Evolutionary conservation across 1,284 basidiomycete genomes (phyloP).

Genomic region (Leucoagaricus sp.): DNA sequence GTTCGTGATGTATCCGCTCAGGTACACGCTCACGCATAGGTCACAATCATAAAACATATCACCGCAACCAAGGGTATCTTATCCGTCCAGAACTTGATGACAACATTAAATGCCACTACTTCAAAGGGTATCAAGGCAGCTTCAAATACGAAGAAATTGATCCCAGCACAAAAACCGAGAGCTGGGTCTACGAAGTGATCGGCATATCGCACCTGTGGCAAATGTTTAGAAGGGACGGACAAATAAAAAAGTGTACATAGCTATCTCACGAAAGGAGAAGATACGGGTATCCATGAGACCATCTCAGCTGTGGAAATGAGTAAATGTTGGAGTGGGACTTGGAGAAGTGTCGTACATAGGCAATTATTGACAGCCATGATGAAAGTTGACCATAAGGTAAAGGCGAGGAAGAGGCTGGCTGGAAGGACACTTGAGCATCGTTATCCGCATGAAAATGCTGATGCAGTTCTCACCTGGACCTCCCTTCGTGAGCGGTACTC

Average conservation of each 20-base stretch:
- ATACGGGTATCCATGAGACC: constrained; percentile 53
- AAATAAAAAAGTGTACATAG: neutral
- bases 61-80: constrained; percentile 45
- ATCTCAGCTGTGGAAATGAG: constrained; percentile 42
- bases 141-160: constrained; percentile 50
- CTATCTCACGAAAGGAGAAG: constrained; percentile 45
- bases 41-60: constrained; percentile 38
- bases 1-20: neutral
- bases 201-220: constrained; percentile 41
- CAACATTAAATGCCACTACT: constrained; percentile 45
- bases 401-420: constrained; percentile 48
- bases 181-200: constrained; percentile 51
- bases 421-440: neutral
- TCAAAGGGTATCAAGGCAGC: constrained; percentile 48
- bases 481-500: constrained; percentile 41
- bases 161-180: constrained; percentile 45
- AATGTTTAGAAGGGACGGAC: neutral
- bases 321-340: neutral
- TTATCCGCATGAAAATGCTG: neutral
- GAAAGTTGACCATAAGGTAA: constrained; percentile 46
- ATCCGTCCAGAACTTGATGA: constrained; percentile 51
- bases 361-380: constrained; percentile 49
- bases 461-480: constrained; percentile 41
- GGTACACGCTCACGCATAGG: constrained; percentile 37
- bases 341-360: constrained; percentile 32